Evolutionary conservation across 768 basidiomycete species (phyloP).

Genomic region (Russula virescens): DNA sequence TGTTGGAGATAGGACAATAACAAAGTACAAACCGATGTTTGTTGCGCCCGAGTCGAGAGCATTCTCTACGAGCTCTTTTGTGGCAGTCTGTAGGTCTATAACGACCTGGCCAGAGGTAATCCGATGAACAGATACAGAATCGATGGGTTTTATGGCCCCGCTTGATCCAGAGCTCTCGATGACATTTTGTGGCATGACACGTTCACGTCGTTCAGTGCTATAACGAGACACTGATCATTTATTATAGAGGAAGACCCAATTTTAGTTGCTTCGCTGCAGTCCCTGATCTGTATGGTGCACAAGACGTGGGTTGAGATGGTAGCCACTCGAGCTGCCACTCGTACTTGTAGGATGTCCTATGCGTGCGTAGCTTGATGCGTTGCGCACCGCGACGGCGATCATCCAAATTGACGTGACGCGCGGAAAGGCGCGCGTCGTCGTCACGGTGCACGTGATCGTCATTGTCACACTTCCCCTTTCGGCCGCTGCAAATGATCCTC

Average conservation of each 20-base stretch:
- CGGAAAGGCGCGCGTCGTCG: background rate
- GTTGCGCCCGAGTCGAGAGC: slow-evolving; percentile 91
- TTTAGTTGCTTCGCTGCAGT: too few species aligned
- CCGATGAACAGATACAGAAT: slow-evolving; percentile 70
- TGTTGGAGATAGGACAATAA: background rate
- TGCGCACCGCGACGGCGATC: background rate
- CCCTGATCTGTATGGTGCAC: background rate
- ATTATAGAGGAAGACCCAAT: background rate
- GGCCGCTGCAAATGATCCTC: too few species aligned
- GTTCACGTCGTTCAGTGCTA: background rate
- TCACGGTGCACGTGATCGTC: slow-evolving; percentile 17
- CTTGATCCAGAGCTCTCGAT: background rate
- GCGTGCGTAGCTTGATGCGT: too few species aligned
- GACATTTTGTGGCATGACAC: background rate
- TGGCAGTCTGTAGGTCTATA: slow-evolving; percentile 84
- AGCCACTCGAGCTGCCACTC: background rate
- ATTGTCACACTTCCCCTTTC: background rate
- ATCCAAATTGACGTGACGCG: background rate
- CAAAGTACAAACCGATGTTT: slow-evolving; percentile 56
- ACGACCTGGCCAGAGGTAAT: slow-evolving; percentile 96
- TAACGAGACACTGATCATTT: background rate
- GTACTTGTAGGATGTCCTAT: too few species aligned
- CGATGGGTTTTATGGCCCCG: slow-evolving; percentile 51
- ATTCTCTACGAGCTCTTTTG: slow-evolving; percentile 97
- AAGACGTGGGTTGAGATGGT: background rate